Evolutionary conservation across 306 rosid genomes (phyloP).

Genomic region (Acacia melanoxylon): DNA sequence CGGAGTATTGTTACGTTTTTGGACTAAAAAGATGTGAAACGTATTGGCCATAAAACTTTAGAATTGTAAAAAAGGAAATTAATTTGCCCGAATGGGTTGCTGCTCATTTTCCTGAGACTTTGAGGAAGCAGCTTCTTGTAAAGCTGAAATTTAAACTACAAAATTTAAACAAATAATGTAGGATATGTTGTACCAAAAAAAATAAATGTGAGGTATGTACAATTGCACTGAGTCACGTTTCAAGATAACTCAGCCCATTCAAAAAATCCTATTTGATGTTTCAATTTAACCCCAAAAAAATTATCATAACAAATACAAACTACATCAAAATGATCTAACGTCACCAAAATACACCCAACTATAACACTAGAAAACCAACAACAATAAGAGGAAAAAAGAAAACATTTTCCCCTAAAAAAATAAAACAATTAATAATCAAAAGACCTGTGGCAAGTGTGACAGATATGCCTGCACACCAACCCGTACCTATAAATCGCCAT

Average conservation of each 20-base stretch:
- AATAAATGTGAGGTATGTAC: conserved; percentile 38
- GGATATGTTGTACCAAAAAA: conserved; percentile 19
- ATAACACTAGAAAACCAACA: conserved; percentile 43
- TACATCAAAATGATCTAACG: conserved; percentile 38
- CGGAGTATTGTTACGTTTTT: too few relatives aligned
- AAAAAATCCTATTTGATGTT: conserved; percentile 30
- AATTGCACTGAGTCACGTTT: conserved; percentile 40
- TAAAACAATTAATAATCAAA: conserved; percentile 9
- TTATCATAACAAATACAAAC: conserved; percentile 40
- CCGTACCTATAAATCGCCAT: conserved; percentile 46
- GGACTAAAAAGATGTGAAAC: background rate
- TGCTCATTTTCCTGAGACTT: background rate
- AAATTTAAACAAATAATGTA: conserved; percentile 31
- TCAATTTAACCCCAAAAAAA: conserved; percentile 26
- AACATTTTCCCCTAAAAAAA: background rate
- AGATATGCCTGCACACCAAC: conserved; percentile 48
- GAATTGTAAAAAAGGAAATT: background rate
- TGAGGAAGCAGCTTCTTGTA: background rate
- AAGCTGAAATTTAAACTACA: background rate
- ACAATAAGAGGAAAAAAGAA: conserved; percentile 25
- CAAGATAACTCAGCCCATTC: conserved; percentile 33
- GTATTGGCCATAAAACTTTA: background rate
- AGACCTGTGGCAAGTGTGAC: conserved; percentile 44
- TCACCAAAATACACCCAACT: conserved; percentile 51
- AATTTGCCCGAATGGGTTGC: background rate